Conservation (phyloP, 306 rosid genomes). For the Cucurbita argyrosperma region DNA sequence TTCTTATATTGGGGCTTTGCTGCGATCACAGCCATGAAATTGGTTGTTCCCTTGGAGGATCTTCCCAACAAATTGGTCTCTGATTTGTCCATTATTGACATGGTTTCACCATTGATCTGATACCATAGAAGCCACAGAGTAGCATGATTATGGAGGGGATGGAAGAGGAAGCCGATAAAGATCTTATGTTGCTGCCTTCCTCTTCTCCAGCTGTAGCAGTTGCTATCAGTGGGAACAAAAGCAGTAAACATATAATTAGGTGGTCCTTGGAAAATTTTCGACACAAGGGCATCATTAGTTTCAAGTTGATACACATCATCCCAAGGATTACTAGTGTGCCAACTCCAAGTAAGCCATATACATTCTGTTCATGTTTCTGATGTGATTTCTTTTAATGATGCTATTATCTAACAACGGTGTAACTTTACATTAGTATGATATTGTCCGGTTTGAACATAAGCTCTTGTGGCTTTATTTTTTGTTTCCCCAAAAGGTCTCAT, state of each 20-base stretch:
- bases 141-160: conserved; percentile 28
- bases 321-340: conserved; percentile 52
- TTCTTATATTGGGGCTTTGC: background rate
- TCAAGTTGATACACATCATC: conserved; percentile 65
- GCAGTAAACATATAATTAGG: conserved; percentile 52
- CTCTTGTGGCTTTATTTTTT: no score
- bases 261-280: conserved; percentile 81
- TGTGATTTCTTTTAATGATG: no score
- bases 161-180: conserved; percentile 13
- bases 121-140: background rate
- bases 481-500: no score
- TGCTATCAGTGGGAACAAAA: conserved; percentile 66
- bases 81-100: background rate
- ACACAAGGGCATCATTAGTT: conserved; percentile 45
- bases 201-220: conserved; percentile 38
- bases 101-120: background rate
- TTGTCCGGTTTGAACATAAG: no score
- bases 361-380: background rate
- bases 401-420: no score
- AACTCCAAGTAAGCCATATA: conserved; percentile 51
- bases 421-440: no score
- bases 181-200: conserved; percentile 15
- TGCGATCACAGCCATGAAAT: background rate
- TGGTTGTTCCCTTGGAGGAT: background rate
- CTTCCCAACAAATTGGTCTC: background rate